These are phyloP conservation scores for Hammondia hammondi DNA, from an alignment of 169 alveolate species.

Conservation along the genomic window DNA sequence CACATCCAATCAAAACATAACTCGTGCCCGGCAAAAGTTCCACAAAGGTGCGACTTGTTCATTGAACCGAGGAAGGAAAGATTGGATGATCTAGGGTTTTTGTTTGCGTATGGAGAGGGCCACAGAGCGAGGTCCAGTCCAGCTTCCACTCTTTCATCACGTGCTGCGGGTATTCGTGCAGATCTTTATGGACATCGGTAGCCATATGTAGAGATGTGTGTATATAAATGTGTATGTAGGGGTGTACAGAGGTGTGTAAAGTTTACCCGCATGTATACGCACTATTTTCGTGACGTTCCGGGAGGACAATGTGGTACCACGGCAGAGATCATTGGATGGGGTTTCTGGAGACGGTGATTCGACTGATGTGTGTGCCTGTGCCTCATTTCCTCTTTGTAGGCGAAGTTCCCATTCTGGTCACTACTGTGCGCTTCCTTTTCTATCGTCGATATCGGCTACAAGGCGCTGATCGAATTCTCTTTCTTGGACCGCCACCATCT, in stretches of 20 bases:
- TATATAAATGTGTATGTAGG: too few species aligned
- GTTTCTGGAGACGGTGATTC: background rate
- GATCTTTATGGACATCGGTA: too few species aligned
- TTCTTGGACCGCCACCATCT: slow-evolving; percentile 70
- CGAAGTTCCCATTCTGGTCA: slow-evolving; percentile 63
- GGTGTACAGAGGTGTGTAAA: too few species aligned
- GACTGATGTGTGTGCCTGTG: background rate
- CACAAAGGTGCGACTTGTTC: slow-evolving; percentile 8
- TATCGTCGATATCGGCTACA: slow-evolving; percentile 72
- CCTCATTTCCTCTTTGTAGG: slow-evolving; percentile 15
- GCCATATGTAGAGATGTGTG: too few species aligned
- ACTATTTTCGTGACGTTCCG: too few species aligned
- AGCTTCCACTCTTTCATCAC: too few species aligned
- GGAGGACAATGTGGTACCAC: too few species aligned
- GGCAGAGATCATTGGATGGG: too few species aligned
- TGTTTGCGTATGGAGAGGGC: too few species aligned
- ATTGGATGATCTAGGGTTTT: background rate
- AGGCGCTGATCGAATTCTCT: slow-evolving; percentile 72
- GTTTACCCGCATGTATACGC: too few species aligned
- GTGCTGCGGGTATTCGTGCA: too few species aligned
- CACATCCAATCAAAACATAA: slow-evolving; percentile 8
- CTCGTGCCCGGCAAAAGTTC: slow-evolving; percentile 20
- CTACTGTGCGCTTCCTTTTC: slow-evolving; percentile 74
- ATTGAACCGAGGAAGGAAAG: background rate
- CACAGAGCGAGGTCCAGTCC: too few species aligned